Evolutionary conservation across 1,139 yeast genomes (phyloP).

Genomic region (Spathaspora sp.): DNA sequence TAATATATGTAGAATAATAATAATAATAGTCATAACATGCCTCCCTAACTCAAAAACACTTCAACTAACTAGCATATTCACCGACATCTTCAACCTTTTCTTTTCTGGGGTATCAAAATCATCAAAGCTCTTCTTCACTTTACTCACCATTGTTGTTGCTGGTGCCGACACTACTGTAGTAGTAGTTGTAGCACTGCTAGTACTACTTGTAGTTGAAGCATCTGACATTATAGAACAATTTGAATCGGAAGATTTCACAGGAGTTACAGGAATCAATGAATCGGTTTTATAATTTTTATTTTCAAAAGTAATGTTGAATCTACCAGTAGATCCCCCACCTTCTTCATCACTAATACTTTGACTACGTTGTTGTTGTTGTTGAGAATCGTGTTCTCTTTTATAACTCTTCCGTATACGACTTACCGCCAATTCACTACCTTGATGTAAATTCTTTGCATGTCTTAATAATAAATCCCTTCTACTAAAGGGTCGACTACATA

Average conservation of each 20-base stretch:
- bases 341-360: slow-evolving; percentile 5
- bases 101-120: slow-evolving; percentile 30
- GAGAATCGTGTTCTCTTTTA: slow-evolving; percentile 19
- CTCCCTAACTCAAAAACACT: background rate
- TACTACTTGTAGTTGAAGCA: slow-evolving; percentile 2
- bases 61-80: slow-evolving; percentile 46
- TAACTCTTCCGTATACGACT: slow-evolving; percentile 43
- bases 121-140: slow-evolving; percentile 14
- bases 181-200: background rate
- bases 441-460: slow-evolving; percentile 92
- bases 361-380: slow-evolving; percentile 1
- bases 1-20: slow-evolving; percentile 1
- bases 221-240: background rate
- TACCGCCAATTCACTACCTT: slow-evolving; percentile 56
- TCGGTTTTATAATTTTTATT: slow-evolving; percentile 3
- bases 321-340: background rate
- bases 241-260: slow-evolving; percentile 1
- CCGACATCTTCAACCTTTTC: slow-evolving; percentile 43
- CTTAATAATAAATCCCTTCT: slow-evolving; percentile 85
- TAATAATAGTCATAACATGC: background rate
- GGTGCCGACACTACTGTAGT: background rate
- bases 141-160: slow-evolving; percentile 1
- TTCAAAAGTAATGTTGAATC: background rate
- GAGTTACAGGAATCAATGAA: slow-evolving; percentile 5
- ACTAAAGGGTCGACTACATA: slow-evolving; percentile 93